Conservation (phyloP, 257 asterid species). For the Mentha longifolia region DNA sequence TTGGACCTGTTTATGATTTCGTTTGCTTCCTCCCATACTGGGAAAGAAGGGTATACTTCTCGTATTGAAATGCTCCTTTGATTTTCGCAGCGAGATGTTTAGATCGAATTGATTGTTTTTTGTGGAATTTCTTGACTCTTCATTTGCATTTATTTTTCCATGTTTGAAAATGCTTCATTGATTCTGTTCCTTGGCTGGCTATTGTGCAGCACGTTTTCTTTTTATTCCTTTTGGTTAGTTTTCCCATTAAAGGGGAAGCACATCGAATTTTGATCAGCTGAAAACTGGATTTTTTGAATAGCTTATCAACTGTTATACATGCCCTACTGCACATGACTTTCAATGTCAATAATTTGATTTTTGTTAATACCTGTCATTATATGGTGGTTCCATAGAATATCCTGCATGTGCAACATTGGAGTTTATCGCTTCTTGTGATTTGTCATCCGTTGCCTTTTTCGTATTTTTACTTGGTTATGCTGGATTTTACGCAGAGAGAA, state of each 20-base stretch:
- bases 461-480: constrained; percentile 27
- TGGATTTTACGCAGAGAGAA: constrained; percentile 62
- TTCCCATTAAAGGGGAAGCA: not conserved
- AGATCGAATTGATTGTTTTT: not conserved
- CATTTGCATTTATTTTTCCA: not conserved
- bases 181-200: not conserved
- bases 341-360: not conserved
- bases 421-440: not conserved
- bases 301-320: not conserved
- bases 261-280: constrained; percentile 9
- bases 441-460: not conserved
- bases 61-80: constrained; percentile 4
- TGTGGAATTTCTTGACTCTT: not conserved
- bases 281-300: constrained; percentile 15
- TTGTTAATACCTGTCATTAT: not conserved
- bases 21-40: constrained; percentile 88
- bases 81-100: constrained; percentile 15
- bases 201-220: not conserved
- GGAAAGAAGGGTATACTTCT: constrained; percentile 75
- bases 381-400: not conserved
- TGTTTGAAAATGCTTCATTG: not conserved
- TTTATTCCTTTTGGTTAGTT: not conserved
- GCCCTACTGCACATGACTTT: constrained; percentile 17
- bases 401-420: constrained; percentile 30
- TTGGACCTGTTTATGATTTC: constrained; percentile 80